These are phyloP conservation scores for Phytophthora tubulina DNA, from an alignment of 352 stramenopile genomes.

Conservation along the genomic window DNA sequence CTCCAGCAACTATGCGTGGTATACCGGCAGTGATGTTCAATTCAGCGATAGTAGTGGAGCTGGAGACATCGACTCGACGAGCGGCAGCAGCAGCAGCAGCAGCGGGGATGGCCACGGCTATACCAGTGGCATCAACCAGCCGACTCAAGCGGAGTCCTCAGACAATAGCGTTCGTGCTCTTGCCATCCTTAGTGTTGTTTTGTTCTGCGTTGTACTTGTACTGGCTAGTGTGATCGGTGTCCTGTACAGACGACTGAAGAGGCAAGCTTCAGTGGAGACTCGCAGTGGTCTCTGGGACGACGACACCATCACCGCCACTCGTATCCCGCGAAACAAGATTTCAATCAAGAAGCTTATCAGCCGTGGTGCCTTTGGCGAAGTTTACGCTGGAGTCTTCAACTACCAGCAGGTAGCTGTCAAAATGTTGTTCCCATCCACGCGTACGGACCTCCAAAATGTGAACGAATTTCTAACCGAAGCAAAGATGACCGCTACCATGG, in stretches of 20 bases:
- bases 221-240: constrained; percentile 11
- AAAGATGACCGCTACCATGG: constrained; percentile 50
- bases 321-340: constrained; percentile 47
- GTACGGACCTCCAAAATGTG: constrained; percentile 36
- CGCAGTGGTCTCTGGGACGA: constrained; percentile 39
- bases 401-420: constrained; percentile 54
- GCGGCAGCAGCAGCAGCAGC: background rate
- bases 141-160: background rate
- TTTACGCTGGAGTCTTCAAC: constrained; percentile 47
- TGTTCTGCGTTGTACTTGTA: constrained; percentile 10
- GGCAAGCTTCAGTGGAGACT: constrained; percentile 5
- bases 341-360: constrained; percentile 35
- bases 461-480: constrained; percentile 54
- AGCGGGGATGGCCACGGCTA: background rate
- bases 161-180: background rate
- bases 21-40: constrained; percentile 4
- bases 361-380: constrained; percentile 50
- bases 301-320: constrained; percentile 28
- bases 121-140: background rate
- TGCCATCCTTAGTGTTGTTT: constrained; percentile 6
- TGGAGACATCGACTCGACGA: background rate
- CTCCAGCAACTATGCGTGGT: constrained; percentile 24
- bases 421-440: constrained; percentile 36
- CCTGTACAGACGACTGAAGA: constrained; percentile 18
- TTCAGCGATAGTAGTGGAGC: background rate